A percentile compares a stretch with the other conserved stretches of the same genome.
Conservation (phyloP, 768 basidiomycete species). For the Podaxis rugospora region DNA sequence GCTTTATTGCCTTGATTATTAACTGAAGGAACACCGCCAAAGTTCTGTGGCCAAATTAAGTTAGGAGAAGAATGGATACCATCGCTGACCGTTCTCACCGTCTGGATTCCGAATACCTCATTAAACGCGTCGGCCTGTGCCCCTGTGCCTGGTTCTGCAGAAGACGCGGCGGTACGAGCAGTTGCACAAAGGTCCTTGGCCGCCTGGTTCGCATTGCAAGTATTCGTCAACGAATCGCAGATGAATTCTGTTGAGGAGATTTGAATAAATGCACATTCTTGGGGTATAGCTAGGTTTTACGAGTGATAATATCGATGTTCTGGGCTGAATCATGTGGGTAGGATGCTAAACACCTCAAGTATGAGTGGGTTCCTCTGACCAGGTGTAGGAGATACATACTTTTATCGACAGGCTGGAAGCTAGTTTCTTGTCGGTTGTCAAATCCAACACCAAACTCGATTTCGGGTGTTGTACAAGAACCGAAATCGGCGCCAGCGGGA, state of each 20-base stretch:
- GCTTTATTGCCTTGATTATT: slow-evolving; percentile 35
- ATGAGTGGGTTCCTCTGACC: neutral
- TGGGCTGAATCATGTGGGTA: slow-evolving; percentile 54
- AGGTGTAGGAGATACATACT: slow-evolving; percentile 21
- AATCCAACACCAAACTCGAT: slow-evolving; percentile 57
- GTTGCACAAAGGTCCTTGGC: slow-evolving; percentile 45
- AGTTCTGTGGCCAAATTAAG: slow-evolving; percentile 24
- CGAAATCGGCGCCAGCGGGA: slow-evolving; percentile 38
- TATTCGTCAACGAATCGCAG: slow-evolving; percentile 48
- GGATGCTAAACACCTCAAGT: slow-evolving; percentile 22
- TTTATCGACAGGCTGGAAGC: slow-evolving; percentile 51
- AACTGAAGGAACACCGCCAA: slow-evolving; percentile 31
- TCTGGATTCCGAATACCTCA: slow-evolving; percentile 34
- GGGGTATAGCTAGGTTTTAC: slow-evolving; percentile 16
- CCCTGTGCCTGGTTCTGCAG: slow-evolving; percentile 39
- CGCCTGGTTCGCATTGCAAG: slow-evolving; percentile 50
- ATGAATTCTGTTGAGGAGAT: slow-evolving; percentile 34
- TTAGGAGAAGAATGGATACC: slow-evolving; percentile 5
- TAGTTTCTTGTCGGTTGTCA: slow-evolving; percentile 53
- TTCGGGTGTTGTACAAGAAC: slow-evolving; percentile 50
- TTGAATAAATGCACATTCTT: neutral
- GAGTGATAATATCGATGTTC: slow-evolving; percentile 50
- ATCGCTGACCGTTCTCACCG: slow-evolving; percentile 21
- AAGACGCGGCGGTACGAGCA: slow-evolving; percentile 36
- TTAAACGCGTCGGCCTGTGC: slow-evolving; percentile 55